Conservation (phyloP, 2,329 filamentous ascomycete species). For the Aspergillus tanneri region DNA sequence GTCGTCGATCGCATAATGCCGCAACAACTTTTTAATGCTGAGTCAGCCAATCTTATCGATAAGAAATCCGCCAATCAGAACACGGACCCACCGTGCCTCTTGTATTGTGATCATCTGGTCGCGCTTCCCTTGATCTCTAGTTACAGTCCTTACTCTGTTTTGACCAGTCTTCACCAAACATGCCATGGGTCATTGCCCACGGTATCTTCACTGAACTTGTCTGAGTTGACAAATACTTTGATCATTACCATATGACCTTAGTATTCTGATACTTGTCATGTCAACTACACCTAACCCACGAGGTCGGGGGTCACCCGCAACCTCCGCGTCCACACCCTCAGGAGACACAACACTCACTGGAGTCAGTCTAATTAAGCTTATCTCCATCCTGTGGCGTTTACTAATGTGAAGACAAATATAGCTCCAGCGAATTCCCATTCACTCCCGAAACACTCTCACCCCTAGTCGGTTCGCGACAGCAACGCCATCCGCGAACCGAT, state of each 20-base stretch:
- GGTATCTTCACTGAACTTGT: too few relatives aligned
- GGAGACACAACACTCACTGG: conserved; percentile 31
- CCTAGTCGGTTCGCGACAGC: conserved; percentile 33
- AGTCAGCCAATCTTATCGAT: conserved; percentile 21
- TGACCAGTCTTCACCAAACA: background rate
- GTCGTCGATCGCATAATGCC: background rate
- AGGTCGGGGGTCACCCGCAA: conserved; percentile 26
- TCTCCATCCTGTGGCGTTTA: too few relatives aligned
- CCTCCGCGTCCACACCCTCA: conserved; percentile 26
- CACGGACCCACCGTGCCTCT: background rate
- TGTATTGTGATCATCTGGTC: background rate
- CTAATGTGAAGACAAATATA: conserved; percentile 17
- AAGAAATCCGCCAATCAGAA: conserved; percentile 12
- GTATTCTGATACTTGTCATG: conserved; percentile 20
- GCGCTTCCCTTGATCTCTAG: background rate
- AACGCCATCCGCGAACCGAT: conserved; percentile 36
- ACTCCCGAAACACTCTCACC: conserved; percentile 36
- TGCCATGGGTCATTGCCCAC: background rate
- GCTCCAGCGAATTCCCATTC: conserved; percentile 36
- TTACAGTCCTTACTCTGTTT: background rate
- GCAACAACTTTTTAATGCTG: conserved; percentile 20
- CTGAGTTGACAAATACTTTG: too few relatives aligned
- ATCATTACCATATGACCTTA: too few relatives aligned
- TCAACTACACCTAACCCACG: conserved; percentile 32
- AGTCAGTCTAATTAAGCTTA: too few relatives aligned